These are phyloP conservation scores for Cudoniella acicularis DNA, from an alignment of 495 filamentous ascomycete species.

Conservation along the genomic window DNA sequence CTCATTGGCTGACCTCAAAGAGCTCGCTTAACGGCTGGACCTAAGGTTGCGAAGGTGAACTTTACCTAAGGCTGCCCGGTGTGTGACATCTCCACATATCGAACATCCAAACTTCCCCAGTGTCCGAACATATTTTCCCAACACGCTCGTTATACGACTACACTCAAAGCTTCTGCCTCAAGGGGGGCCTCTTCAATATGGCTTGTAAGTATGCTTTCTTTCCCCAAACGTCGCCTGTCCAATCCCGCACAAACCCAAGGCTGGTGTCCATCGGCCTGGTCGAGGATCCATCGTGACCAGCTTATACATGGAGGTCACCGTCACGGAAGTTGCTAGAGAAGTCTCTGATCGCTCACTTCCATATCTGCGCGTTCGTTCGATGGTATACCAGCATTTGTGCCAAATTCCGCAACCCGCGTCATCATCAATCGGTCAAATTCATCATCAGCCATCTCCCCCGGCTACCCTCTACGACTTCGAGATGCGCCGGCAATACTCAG, in stretches of 20 bases:
- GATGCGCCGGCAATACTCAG: conserved; percentile 21
- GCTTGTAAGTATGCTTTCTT: conserved; percentile 38
- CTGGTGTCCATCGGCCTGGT: conserved; percentile 17
- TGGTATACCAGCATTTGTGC: conserved; percentile 1
- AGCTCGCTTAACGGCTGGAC: too few relatives aligned
- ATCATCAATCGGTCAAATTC: conserved; percentile 18
- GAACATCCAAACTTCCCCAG: not conserved
- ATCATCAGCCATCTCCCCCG: conserved; percentile 23
- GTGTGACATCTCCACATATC: not conserved
- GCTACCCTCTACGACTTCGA: conserved; percentile 11
- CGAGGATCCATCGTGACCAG: conserved; percentile 11
- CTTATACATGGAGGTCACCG: conserved; percentile 11
- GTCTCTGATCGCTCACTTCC: too few relatives aligned
- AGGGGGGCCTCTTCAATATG: conserved; percentile 33
- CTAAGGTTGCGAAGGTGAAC: not conserved
- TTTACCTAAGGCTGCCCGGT: not conserved
- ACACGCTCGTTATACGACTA: conserved; percentile 15
- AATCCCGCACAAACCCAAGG: conserved; percentile 9
- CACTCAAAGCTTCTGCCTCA: conserved; percentile 18
- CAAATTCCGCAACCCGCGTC: not conserved
- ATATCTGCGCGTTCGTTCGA: not conserved
- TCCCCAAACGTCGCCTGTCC: conserved; percentile 1
- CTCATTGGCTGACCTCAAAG: too few relatives aligned
- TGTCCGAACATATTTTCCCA: conserved; percentile 3
- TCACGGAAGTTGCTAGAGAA: not conserved